These are phyloP conservation scores for Aspergillus pseudoviridinutans DNA, from an alignment of 2,329 filamentous ascomycete species.

Conservation along the genomic window DNA sequence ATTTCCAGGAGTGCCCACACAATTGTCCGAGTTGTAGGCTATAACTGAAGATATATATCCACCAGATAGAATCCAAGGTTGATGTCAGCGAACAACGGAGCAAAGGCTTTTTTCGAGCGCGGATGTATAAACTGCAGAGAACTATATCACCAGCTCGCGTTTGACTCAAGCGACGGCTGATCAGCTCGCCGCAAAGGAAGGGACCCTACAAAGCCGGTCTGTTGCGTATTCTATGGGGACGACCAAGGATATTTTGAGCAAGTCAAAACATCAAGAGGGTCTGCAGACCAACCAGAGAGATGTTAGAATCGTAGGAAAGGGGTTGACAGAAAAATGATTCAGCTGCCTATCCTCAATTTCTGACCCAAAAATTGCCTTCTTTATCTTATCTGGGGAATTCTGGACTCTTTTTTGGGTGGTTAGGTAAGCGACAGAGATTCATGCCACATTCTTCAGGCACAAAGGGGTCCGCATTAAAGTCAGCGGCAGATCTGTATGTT, in stretches of 20 bases:
- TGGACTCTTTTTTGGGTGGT: neutral
- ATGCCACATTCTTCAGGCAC: neutral
- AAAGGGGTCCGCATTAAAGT: neutral
- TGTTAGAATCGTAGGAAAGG: neutral
- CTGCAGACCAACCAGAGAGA: neutral
- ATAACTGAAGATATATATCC: neutral
- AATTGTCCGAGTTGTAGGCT: slow-evolving; percentile 18
- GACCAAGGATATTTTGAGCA: neutral
- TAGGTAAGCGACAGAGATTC: neutral
- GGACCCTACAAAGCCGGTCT: neutral
- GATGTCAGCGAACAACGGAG: neutral
- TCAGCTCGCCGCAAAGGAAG: neutral
- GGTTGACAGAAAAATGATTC: neutral
- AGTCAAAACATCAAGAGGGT: neutral
- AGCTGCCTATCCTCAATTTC: neutral
- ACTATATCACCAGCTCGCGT: neutral
- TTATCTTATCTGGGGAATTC: neutral
- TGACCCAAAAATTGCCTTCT: neutral
- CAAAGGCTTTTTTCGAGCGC: neutral
- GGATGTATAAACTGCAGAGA: neutral
- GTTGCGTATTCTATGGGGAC: neutral
- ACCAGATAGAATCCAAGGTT: neutral
- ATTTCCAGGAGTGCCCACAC: neutral
- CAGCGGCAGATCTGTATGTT: neutral
- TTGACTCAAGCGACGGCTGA: neutral